Evolutionary conservation across 495 filamentous ascomycete genomes (phyloP), one percentile per base, ranked within the genome.

Genomic region (Neurospora cerealis): DNA sequence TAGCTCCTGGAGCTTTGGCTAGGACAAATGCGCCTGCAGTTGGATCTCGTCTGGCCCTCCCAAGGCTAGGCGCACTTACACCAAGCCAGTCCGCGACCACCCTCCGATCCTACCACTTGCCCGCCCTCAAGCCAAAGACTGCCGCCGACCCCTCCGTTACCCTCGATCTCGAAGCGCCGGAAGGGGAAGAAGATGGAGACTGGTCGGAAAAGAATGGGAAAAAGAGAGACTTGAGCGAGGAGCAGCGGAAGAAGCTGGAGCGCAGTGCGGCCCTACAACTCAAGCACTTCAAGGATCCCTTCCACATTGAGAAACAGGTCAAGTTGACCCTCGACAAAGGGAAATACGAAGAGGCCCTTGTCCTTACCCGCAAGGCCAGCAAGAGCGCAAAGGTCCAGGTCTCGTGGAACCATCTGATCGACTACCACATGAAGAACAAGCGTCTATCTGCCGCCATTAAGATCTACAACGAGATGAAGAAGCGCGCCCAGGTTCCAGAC

Each of bases 401-500:
- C 70, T 90, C 90, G 70, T 98, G 95, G 95, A 98, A 98, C 83
- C 88, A 92, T 80, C 77, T 97, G 38, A 88, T 98, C 69, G 88
- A 92, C 48, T 90, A 92, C 78, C 86, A 88, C 71, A 82, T 97
- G 83, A 83, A 87, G 17, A 81, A 87, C 32, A 84, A 86, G 9
- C 84, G 83, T 24, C 81, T 93, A 28, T 82, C 87, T 74, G 83
- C 81, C 24, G 93, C 93, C 19, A 78, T 94, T 60, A 93, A 91
- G 80, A 86, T 92, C 3, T 98, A 89, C 83, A 97, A 98, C 81
- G 93, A 97, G 92, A 99, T 99, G 96, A 99, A 98, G 83, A 98
- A 98, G 83, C 87, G 93, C 21, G 90, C 85, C 40, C 89, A 92
- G 73, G 82, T 82, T 36, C 96, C 96, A 0, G 93, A 93, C 79